These are phyloP conservation scores for Aspergillus neotritici DNA, from an alignment of 2,329 filamentous ascomycete species.

Conservation along the genomic window DNA sequence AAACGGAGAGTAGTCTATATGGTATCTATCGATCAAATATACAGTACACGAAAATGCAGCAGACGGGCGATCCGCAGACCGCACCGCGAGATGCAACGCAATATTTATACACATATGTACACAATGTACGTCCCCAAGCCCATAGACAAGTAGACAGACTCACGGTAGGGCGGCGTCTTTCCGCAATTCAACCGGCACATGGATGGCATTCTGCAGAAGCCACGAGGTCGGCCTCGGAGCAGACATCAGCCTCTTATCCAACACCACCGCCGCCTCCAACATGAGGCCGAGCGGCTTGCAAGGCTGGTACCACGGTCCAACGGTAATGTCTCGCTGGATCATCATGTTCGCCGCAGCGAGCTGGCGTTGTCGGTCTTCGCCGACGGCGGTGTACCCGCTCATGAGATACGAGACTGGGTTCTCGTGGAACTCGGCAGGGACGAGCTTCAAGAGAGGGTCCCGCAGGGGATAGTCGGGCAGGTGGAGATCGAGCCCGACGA, in stretches of 20 bases:
- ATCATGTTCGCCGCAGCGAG: slow-evolving; percentile 22
- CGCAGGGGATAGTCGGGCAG: slow-evolving; percentile 8
- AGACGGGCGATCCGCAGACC: too few relatives aligned
- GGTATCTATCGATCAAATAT: too few relatives aligned
- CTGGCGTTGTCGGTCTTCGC: slow-evolving; percentile 23
- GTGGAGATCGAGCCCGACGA: slow-evolving; percentile 26
- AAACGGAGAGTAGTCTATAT: too few relatives aligned
- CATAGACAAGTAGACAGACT: slow-evolving; percentile 11
- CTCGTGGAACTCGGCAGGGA: slow-evolving; percentile 23
- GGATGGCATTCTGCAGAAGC: slow-evolving; percentile 31
- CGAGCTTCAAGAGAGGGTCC: slow-evolving; percentile 10
- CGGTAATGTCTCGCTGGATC: slow-evolving; percentile 25
- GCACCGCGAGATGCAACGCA: not conserved
- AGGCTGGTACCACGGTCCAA: slow-evolving; percentile 20
- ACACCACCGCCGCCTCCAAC: slow-evolving; percentile 30
- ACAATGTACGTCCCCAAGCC: slow-evolving; percentile 4
- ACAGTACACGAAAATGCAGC: too few relatives aligned
- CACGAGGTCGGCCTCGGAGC: slow-evolving; percentile 22
- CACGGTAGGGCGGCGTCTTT: slow-evolving; percentile 4
- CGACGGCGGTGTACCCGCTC: slow-evolving; percentile 12
- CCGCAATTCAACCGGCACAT: slow-evolving; percentile 19
- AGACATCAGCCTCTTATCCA: slow-evolving; percentile 30
- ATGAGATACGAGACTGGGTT: slow-evolving; percentile 24
- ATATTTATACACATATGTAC: slow-evolving; percentile 8
- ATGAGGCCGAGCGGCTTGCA: slow-evolving; percentile 23